phyloP scores from a whole-genome alignment of 148 eudicot species.

The Diospyros kaki region DNA sequence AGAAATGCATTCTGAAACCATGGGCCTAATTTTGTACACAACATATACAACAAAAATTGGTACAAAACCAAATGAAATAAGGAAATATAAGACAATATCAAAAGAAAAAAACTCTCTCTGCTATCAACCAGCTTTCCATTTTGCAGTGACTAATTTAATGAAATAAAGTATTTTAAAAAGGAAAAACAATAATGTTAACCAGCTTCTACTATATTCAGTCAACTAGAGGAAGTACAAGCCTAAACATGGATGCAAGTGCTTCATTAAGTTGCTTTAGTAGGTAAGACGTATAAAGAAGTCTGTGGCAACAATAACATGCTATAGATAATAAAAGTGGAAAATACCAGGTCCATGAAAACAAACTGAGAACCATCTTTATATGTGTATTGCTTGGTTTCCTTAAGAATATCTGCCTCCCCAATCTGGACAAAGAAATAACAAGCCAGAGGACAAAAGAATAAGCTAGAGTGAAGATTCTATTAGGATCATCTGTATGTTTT shows the following conservation, averaged over 20 bases:
- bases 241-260: background rate
- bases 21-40: no score
- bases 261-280: background rate
- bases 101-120: no score
- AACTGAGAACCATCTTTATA: conserved; percentile 83
- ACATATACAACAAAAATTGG: no score
- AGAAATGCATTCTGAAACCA: no score
- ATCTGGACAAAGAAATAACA: conserved; percentile 36
- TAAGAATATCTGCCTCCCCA: conserved; percentile 63
- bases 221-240: background rate
- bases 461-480: background rate
- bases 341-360: conserved; percentile 94
- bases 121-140: no score
- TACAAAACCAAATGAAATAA: no score
- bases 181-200: no score
- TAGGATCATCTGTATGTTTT: background rate
- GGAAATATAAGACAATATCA: no score
- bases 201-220: no score
- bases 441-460: background rate
- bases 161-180: no score
- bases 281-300: background rate
- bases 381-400: conserved; percentile 91
- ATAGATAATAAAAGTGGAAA: conserved; percentile 20
- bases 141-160: no score
- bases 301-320: conserved; percentile 8